phyloP scores from a whole-genome alignment of 2,329 filamentous ascomycete species.

The Diaporthe caulivora region DNA sequence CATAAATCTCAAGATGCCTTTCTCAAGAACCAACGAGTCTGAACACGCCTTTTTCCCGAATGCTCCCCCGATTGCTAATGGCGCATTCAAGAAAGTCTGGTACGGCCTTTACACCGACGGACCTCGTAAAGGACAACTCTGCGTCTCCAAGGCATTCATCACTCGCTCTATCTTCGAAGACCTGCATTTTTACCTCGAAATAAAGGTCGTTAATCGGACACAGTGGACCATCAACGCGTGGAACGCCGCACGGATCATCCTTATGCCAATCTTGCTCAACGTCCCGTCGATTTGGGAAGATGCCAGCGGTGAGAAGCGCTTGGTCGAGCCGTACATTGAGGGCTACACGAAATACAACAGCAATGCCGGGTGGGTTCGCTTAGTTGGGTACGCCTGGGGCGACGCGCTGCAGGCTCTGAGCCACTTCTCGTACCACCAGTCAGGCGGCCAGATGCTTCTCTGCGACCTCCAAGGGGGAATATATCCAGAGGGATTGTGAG shows the following conservation, averaged over 20 bases:
- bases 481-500: not conserved
- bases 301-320: not conserved
- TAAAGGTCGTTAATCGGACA: not conserved
- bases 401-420: not conserved
- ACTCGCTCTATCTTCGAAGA: not conserved
- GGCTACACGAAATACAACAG: not conserved
- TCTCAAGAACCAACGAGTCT: not conserved
- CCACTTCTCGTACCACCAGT: not conserved
- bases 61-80: not conserved
- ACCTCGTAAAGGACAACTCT: not conserved
- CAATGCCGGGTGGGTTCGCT: accelerated
- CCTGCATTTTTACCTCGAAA: accelerated
- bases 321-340: not conserved
- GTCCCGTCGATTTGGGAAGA: not conserved
- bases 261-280: not conserved
- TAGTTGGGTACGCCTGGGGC: not conserved
- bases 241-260: not conserved
- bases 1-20: too few species aligned
- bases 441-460: not conserved
- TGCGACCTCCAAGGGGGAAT: not conserved
- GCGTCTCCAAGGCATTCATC: not conserved
- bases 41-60: accelerated
- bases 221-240: not conserved
- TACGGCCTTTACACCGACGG: not conserved
- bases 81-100: not conserved